Evolutionary conservation across 805 yeast species (phyloP), one percentile per base, ranked within the genome.

Genomic region (Yamadazyma philogaea): DNA sequence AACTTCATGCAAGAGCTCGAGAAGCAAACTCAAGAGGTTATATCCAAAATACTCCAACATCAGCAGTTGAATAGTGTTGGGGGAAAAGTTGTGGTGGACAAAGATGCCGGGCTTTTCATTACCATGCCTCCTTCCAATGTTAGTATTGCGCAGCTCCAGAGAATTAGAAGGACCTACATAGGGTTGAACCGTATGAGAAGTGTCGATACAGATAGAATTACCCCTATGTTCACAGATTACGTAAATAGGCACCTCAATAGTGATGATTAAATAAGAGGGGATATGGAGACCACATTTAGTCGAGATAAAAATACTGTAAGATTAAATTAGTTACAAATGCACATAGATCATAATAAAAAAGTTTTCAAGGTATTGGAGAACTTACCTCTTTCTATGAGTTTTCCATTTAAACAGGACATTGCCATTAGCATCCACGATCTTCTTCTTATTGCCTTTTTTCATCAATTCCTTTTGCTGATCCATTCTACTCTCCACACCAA

Each of bases 381-480:
- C 28, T 30, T 53, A 77, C 47, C 72, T 60, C 64, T 84, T 86
- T 59, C 95, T 76, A 57, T 79, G 80, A 52, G 78, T 84, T 60
- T 83, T 87, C 96, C 97, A 91, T 66, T 87, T 87, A 68, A 78
- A 93, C 2, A 75, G 71, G 0, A 78, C 77, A 43, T 77, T 75
- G 3, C 98, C 98, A 26, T 78, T 74, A 12, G 74, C 67, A 43
- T 75, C 84, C 2, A 75, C 70, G 4, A 84, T 61, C 68, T 89
- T 89, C 75, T 83, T 85, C 66, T 86, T 87, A 47, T 81, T 79
- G 0, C 98, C 98, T 51, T 82, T 84, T 61, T 87, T 87, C 96
- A 91, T 88, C 42, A 74, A 46, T 57, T 90, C 95, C 47, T 85
- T 79, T 54, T 89, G 95, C 43, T 78, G 54, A 43, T 84, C 86